Conservation (phyloP, 2,329 filamentous ascomycete genomes). For the Cucurbitaria berberidis region DNA sequence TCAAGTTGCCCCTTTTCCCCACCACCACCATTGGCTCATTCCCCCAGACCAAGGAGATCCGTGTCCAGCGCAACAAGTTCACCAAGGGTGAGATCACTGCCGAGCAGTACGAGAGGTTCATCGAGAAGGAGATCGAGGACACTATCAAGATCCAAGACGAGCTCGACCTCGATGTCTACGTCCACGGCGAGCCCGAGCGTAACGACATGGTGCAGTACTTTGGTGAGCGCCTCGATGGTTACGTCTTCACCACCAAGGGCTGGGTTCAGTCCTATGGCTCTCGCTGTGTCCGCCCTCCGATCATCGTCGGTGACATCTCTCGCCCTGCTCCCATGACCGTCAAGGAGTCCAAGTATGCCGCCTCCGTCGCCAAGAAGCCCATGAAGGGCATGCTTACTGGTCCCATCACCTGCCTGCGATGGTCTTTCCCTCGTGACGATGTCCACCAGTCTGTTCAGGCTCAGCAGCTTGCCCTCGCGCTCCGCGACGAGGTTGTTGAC, state of each 20-base stretch:
- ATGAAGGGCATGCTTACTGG: constrained; percentile 99
- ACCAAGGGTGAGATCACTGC: constrained; percentile 97
- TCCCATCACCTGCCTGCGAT: constrained; percentile 97
- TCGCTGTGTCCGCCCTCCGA: constrained; percentile 96
- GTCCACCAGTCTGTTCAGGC: constrained; percentile 99
- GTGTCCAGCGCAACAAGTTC: constrained; percentile 95
- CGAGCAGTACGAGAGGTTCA: constrained; percentile 96
- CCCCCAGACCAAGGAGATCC: constrained; percentile 99
- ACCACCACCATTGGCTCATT: constrained; percentile 99
- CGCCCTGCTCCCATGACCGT: constrained; percentile 97
- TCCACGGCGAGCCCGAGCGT: constrained; percentile 98
- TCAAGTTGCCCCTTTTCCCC: constrained; percentile 95
- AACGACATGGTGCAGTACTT: constrained; percentile 99
- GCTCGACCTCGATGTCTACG: constrained; percentile 94
- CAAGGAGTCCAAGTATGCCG: constrained; percentile 99
- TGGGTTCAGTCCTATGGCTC: constrained; percentile 99
- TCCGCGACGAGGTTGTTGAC: constrained; percentile 97
- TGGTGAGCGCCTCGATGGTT: constrained; percentile 94
- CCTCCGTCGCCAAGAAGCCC: constrained; percentile 94
- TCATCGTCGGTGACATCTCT: constrained; percentile 98
- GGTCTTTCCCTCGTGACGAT: constrained; percentile 99
- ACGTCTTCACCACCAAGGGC: constrained; percentile 98
- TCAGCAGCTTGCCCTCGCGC: constrained; percentile 96
- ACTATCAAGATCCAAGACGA: constrained; percentile 98
- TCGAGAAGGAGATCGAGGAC: constrained; percentile 96